phyloP scores from a whole-genome alignment of 257 asterid species.

The Solanum pinnatisectum region DNA sequence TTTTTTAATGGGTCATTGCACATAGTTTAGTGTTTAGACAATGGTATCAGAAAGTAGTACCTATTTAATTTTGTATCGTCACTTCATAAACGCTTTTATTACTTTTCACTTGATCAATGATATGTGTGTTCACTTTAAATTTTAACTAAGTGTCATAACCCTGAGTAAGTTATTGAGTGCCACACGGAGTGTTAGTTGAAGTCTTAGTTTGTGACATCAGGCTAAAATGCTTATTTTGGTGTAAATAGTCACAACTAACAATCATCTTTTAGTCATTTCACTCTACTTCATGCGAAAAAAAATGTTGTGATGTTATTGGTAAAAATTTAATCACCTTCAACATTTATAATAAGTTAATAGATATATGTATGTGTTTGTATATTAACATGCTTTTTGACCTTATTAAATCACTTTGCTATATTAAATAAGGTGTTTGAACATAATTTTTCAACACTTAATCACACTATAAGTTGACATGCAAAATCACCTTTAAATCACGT shows the following conservation, averaged over 20 bases:
- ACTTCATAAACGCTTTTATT: background rate
- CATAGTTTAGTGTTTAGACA: background rate
- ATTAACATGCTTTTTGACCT: background rate
- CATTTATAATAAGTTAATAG: background rate
- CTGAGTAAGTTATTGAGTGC: background rate
- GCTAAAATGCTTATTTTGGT: background rate
- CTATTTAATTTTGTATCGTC: background rate
- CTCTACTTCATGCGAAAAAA: background rate
- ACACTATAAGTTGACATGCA: background rate
- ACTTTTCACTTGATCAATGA: background rate
- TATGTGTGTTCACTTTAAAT: background rate
- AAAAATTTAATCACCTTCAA: background rate
- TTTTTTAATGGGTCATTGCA: background rate
- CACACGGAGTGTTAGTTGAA: background rate
- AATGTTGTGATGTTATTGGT: background rate
- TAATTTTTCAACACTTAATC: background rate
- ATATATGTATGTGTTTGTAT: background rate
- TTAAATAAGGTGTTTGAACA: background rate
- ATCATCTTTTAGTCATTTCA: background rate
- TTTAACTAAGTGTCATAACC: background rate
- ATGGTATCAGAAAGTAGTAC: background rate
- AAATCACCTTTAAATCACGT: background rate
- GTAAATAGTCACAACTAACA: background rate
- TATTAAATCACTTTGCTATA: background rate
- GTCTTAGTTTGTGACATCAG: background rate